phyloP scores from a whole-genome alignment of 1,284 basidiomycete species.

The Pterulicium gracile region DNA sequence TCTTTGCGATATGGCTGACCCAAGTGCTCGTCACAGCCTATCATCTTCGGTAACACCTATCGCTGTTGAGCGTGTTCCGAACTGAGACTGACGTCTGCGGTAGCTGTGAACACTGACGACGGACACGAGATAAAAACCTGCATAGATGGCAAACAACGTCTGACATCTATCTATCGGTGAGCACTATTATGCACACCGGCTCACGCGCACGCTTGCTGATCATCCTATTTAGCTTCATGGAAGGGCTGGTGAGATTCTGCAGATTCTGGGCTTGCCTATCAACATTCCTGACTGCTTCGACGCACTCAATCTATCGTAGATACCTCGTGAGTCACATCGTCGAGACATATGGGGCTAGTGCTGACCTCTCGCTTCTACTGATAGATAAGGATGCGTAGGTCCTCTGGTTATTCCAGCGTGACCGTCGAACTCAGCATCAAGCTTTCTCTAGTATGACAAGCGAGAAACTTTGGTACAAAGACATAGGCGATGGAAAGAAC shows the following conservation, averaged over 20 bases:
- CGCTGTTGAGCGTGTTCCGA: no score
- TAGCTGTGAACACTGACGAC: slow-evolving; percentile 36
- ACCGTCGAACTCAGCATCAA: no score
- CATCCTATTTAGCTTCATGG: slow-evolving; percentile 44
- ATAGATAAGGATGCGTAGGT: no score
- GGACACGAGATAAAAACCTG: slow-evolving; percentile 55
- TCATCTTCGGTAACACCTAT: slow-evolving; percentile 49
- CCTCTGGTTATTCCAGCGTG: no score
- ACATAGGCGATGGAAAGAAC: slow-evolving; percentile 15
- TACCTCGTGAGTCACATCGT: slow-evolving; percentile 33
- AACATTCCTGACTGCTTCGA: neutral
- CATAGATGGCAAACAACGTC: slow-evolving; percentile 71
- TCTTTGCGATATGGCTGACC: neutral
- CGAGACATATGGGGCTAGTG: no score
- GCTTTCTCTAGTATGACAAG: slow-evolving; percentile 24
- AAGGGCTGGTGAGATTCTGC: slow-evolving; percentile 43
- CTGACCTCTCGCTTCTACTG: no score
- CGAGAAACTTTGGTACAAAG: slow-evolving; percentile 48
- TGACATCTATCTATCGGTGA: slow-evolving; percentile 59
- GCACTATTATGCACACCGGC: slow-evolving; percentile 14
- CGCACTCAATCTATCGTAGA: slow-evolving; percentile 21
- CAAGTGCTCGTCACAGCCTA: slow-evolving; percentile 27
- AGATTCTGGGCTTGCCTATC: slow-evolving; percentile 5
- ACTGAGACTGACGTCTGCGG: neutral
- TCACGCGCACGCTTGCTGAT: no score